These are phyloP conservation scores for Flaveria bidentis DNA, from an alignment of 129 eudicot genomes.

Conservation along the genomic window DNA sequence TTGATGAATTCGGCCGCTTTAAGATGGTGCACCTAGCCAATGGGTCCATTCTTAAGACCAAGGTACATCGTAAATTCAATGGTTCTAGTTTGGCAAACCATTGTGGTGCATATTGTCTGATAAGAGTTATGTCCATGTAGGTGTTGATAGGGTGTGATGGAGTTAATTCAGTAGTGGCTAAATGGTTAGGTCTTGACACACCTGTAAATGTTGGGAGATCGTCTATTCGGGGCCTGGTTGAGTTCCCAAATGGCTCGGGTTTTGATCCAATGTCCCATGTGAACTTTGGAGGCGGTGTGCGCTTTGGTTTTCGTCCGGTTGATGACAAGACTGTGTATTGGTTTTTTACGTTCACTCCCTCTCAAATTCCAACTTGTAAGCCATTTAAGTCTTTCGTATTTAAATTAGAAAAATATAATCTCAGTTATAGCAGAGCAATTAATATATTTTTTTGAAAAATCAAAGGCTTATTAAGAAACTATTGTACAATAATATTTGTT, in stretches of 20 bases:
- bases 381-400: neutral
- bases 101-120: neutral
- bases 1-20: slow-evolving; percentile 54
- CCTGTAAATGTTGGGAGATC: slow-evolving; percentile 61
- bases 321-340: slow-evolving; percentile 62
- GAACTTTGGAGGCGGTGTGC: slow-evolving; percentile 58
- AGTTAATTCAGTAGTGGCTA: slow-evolving; percentile 69
- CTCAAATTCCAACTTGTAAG: slow-evolving; percentile 53
- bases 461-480: neutral
- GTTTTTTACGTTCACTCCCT: slow-evolving; percentile 62
- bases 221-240: slow-evolving; percentile 71
- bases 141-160: slow-evolving; percentile 89
- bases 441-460: neutral
- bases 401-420: neutral
- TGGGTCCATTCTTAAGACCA: slow-evolving; percentile 58
- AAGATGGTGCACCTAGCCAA: slow-evolving; percentile 71
- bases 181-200: slow-evolving; percentile 56
- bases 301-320: slow-evolving; percentile 65
- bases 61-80: slow-evolving; percentile 36
- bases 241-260: slow-evolving; percentile 58
- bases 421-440: no score
- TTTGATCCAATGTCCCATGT: slow-evolving; percentile 49
- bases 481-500: neutral
- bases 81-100: neutral
- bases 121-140: slow-evolving; percentile 41